Percentiles rank a stretch among this genome's conserved stretches.
Conservation (phyloP, 345 rosid species). For the Lepidium didymum region DNA sequence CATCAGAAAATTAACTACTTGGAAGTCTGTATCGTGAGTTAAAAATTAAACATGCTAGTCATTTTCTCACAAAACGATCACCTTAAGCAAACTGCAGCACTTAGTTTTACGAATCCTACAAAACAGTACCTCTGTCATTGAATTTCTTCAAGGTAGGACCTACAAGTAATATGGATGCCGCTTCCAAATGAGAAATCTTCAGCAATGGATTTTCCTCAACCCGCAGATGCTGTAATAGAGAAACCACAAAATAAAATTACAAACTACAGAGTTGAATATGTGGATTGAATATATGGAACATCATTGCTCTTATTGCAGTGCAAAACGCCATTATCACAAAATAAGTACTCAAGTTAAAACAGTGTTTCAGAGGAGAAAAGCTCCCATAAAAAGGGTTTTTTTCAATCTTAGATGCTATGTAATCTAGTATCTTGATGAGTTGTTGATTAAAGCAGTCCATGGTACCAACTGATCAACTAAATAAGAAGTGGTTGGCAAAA, state of each 20-base stretch:
- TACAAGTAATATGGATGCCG: conserved; percentile 86
- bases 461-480: not conserved
- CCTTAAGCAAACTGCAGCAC: not conserved
- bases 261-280: not conserved
- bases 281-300: not conserved
- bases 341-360: not conserved
- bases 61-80: not conserved
- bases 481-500: not conserved
- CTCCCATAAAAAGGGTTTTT: not conserved
- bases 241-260: not conserved
- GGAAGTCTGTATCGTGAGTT: not conserved
- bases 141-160: conserved; percentile 95
- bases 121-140: conserved; percentile 81
- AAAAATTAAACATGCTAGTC: not conserved
- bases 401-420: not conserved
- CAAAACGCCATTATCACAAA: not conserved
- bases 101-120: conserved; percentile 2
- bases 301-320: not conserved
- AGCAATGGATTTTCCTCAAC: conserved; percentile 96
- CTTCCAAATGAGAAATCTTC: conserved; percentile 92
- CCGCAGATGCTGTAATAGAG: conserved; percentile 68
- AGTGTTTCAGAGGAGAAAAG: not conserved
- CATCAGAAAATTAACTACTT: not conserved
- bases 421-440: not conserved
- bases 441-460: not conserved